Evolutionary conservation across 2,329 filamentous ascomycete genomes (phyloP).

Genomic region (Rutstroemia sydowiana): DNA sequence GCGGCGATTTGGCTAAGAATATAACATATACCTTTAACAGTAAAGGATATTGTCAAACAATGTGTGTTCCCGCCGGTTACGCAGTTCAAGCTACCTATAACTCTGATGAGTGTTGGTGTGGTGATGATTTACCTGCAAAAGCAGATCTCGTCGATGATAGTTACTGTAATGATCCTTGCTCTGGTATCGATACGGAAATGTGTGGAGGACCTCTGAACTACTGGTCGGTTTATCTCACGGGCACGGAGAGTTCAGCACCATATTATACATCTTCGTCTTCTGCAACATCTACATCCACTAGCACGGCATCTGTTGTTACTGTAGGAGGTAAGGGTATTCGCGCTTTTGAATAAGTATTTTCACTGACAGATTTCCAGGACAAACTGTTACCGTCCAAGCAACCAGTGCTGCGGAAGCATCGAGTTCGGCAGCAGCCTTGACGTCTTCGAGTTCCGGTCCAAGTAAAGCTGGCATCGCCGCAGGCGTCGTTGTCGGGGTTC

Average conservation of each 20-base stretch:
- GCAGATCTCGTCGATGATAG: constrained; percentile 14
- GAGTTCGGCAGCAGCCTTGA: constrained; percentile 4
- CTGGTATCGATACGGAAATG: constrained; percentile 22
- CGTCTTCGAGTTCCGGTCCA: constrained; percentile 10
- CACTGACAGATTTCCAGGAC: constrained; percentile 11
- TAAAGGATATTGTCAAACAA: constrained; percentile 21
- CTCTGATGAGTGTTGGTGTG: constrained; percentile 26
- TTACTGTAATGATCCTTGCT: constrained; percentile 22
- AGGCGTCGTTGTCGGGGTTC: constrained; percentile 77
- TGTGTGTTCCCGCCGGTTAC: constrained; percentile 17
- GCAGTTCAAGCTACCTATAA: constrained; percentile 23
- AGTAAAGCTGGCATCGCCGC: constrained; percentile 73
- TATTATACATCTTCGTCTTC: constrained; percentile 13
- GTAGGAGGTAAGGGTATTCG: constrained; percentile 12
- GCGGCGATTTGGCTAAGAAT: constrained; percentile 21
- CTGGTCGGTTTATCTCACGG: constrained; percentile 25
- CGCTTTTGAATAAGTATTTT: background rate
- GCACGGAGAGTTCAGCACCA: constrained; percentile 14
- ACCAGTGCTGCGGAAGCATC: constrained; percentile 10
- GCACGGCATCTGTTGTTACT: constrained; percentile 24
- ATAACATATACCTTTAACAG: constrained; percentile 24
- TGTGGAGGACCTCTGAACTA: constrained; percentile 27
- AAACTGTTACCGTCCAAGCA: constrained; percentile 27
- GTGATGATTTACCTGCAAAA: constrained; percentile 22
- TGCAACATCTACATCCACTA: constrained; percentile 14